These are phyloP conservation scores for Xerocomellus dryophilus DNA, from an alignment of 768 basidiomycete species.

Conservation along the genomic window DNA sequence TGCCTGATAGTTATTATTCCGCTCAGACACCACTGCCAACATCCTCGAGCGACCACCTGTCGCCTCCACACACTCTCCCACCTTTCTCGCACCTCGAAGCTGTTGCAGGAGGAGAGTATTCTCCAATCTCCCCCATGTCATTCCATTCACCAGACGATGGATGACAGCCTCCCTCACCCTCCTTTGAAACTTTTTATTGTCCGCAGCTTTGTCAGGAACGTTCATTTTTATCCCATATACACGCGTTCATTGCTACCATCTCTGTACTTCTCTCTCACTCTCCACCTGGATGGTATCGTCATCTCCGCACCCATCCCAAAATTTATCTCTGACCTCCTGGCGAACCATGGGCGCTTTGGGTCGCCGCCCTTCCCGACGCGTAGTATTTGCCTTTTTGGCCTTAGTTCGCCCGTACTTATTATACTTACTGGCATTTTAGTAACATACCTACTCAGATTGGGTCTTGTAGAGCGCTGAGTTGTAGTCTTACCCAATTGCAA, in stretches of 20 bases:
- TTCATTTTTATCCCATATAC: conserved; percentile 27
- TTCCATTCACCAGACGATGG: conserved; percentile 53
- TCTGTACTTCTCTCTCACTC: conserved; percentile 22
- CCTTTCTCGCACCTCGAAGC: conserved; percentile 83
- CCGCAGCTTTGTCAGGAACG: conserved; percentile 18
- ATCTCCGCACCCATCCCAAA: conserved; percentile 11
- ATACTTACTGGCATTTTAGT: conserved; percentile 34
- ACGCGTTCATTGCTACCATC: conserved; percentile 31
- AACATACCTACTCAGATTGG: conserved; percentile 28
- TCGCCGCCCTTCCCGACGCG: conserved; percentile 2
- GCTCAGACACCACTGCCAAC: conserved; percentile 53
- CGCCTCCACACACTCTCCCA: conserved; percentile 54
- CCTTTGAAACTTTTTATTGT: conserved; percentile 27
- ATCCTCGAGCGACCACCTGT: conserved; percentile 37
- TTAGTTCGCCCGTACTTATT: conserved; percentile 26
- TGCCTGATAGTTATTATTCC: conserved; percentile 7
- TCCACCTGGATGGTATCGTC: conserved; percentile 27
- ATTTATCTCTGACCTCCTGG: conserved; percentile 18
- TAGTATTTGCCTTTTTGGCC: conserved; percentile 20
- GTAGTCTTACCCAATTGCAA: conserved; percentile 33
- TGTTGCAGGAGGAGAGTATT: conserved; percentile 72
- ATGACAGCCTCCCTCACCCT: conserved; percentile 22
- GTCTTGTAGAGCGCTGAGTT: conserved; percentile 33
- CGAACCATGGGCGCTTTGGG: conserved; percentile 9
- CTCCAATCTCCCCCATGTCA: conserved; percentile 74